phyloP scores from a whole-genome alignment of 75 land plant genomes.

The Selaginella moellendorffii region DNA sequence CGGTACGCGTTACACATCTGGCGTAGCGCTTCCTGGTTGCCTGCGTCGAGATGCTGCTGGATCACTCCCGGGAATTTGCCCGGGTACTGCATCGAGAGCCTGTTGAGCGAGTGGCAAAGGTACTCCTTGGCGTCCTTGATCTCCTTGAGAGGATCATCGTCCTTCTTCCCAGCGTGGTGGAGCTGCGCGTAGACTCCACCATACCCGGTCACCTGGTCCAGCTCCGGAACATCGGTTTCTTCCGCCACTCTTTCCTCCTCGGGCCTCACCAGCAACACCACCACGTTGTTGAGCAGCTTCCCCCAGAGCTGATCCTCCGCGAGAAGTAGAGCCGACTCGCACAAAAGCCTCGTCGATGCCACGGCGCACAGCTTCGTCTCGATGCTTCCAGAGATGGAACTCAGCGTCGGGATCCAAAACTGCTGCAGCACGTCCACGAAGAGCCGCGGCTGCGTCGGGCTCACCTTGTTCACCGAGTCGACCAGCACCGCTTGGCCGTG shows the following conservation, averaged over 20 bases:
- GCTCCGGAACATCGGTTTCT: constrained; percentile 62
- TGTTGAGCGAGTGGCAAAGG: constrained; percentile 47
- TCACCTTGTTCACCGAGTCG: constrained; percentile 32
- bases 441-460: constrained; percentile 51
- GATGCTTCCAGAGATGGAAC: constrained; percentile 49
- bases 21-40: constrained; percentile 47
- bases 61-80: constrained; percentile 52
- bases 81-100: constrained; percentile 43
- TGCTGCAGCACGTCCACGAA: constrained; percentile 49
- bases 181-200: constrained; percentile 62
- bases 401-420: constrained; percentile 74
- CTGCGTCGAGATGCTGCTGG: constrained; percentile 44
- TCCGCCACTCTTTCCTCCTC: constrained; percentile 69
- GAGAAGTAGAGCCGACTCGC: constrained; percentile 60
- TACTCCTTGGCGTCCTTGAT: constrained; percentile 69
- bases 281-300: constrained; percentile 63
- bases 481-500: constrained; percentile 45
- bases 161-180: constrained; percentile 84
- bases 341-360: constrained; percentile 61
- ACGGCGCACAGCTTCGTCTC: constrained; percentile 76
- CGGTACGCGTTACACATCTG: constrained; percentile 53
- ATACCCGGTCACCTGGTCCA: constrained; percentile 62
- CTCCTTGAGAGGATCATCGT: constrained; percentile 81
- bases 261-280: constrained; percentile 65
- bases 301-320: constrained; percentile 49